Evolutionary conservation across 495 filamentous ascomycete genomes (phyloP).

Genomic region (Lasiosphaeriaceae sp.): DNA sequence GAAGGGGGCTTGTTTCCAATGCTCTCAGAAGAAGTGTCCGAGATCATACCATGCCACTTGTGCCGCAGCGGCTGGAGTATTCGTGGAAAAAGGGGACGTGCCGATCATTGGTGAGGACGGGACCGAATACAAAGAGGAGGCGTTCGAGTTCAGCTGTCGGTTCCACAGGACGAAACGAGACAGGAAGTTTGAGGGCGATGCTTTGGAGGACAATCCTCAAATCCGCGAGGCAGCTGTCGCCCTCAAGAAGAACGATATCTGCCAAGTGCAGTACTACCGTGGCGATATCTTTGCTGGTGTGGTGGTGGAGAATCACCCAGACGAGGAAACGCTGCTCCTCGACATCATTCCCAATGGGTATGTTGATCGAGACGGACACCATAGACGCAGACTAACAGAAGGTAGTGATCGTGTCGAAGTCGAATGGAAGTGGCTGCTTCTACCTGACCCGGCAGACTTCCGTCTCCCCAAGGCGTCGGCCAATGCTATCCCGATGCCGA

Average conservation of each 20-base stretch:
- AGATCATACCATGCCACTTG: slow-evolving; percentile 94
- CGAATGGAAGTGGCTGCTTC: slow-evolving; percentile 73
- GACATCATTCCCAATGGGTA: slow-evolving; percentile 88
- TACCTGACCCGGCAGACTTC: slow-evolving; percentile 61
- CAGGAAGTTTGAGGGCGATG: slow-evolving; percentile 60
- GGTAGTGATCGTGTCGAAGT: slow-evolving; percentile 62
- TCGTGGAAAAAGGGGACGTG: slow-evolving; percentile 79
- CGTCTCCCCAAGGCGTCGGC: slow-evolving; percentile 60
- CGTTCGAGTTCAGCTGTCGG: slow-evolving; percentile 87
- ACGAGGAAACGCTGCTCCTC: slow-evolving; percentile 69
- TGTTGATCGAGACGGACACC: slow-evolving; percentile 33
- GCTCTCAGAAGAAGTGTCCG: slow-evolving; percentile 90
- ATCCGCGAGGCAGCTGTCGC: slow-evolving; percentile 65
- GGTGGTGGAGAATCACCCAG: slow-evolving; percentile 79
- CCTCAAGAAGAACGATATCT: slow-evolving; percentile 68
- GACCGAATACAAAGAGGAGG: slow-evolving; percentile 81
- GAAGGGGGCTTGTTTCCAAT: slow-evolving; percentile 94
- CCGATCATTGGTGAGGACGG: slow-evolving; percentile 90
- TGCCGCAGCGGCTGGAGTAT: slow-evolving; percentile 83
- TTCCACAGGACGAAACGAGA: slow-evolving; percentile 87
- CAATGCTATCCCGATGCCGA: slow-evolving; percentile 54
- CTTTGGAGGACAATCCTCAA: slow-evolving; percentile 65
- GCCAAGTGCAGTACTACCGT: slow-evolving; percentile 83
- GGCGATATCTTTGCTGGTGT: slow-evolving; percentile 87
- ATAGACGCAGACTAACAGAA: slow-evolving; percentile 27